Evolutionary conservation across 768 basidiomycete genomes (phyloP).

Genomic region (Dioszegia hungarica): DNA sequence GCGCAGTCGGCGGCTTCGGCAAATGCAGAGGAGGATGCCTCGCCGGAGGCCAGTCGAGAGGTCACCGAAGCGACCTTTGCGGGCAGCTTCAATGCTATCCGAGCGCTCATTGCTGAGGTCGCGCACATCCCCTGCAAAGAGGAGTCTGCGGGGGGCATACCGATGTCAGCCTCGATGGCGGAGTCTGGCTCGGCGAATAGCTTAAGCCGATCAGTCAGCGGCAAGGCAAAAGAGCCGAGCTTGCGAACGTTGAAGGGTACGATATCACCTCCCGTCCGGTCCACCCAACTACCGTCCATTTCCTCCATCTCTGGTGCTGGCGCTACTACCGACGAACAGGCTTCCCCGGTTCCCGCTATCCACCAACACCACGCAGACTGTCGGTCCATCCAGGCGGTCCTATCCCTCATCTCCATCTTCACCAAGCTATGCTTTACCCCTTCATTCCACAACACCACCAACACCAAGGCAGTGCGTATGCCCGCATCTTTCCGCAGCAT

Average conservation of each 20-base stretch:
- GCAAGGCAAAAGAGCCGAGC: not conserved
- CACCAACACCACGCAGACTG: conserved; percentile 35
- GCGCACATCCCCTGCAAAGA: conserved; percentile 34
- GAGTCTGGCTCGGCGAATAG: conserved; percentile 3
- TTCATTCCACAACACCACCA: conserved; percentile 38
- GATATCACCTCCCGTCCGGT: conserved; percentile 7
- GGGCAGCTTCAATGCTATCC: conserved; percentile 36
- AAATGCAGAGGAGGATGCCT: conserved; percentile 29
- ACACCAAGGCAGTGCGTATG: conserved; percentile 31
- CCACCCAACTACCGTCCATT: conserved; percentile 28
- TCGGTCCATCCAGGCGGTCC: conserved; percentile 29
- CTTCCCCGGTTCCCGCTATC: not conserved
- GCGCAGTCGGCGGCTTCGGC: conserved; percentile 11
- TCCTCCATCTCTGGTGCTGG: conserved; percentile 8
- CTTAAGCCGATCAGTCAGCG: conserved; percentile 3
- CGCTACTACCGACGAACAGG: not conserved
- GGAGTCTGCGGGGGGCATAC: not conserved
- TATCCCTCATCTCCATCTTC: conserved; percentile 50
- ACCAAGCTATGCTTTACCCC: conserved; percentile 49
- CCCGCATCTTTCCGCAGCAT: conserved; percentile 49
- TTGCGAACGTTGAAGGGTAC: conserved; percentile 5
- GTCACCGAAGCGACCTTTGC: conserved; percentile 33
- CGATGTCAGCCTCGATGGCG: not conserved
- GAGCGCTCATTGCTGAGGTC: conserved; percentile 27
- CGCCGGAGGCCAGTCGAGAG: conserved; percentile 19